Conservation (phyloP, 1,139 yeast species). For the Lodderomyces elongisporus region DNA sequence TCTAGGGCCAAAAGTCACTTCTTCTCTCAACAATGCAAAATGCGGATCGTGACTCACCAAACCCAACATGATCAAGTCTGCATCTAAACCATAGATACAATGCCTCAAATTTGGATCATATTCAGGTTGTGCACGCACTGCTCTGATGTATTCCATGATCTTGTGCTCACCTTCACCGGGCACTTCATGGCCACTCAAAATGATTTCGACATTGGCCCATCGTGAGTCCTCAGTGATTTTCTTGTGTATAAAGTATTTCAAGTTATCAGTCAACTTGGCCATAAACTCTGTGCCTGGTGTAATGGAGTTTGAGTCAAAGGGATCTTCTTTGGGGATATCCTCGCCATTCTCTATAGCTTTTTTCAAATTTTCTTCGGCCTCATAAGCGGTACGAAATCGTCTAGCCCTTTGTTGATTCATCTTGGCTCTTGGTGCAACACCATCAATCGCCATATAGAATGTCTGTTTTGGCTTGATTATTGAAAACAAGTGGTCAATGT, state of each 20-base stretch:
- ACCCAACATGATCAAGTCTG: slow-evolving; percentile 96
- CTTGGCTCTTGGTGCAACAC: slow-evolving; percentile 98
- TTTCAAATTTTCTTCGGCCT: slow-evolving; percentile 72
- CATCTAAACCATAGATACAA: slow-evolving; percentile 96
- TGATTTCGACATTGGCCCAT: slow-evolving; percentile 81
- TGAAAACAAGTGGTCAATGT: slow-evolving; percentile 88
- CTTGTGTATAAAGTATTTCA: slow-evolving; percentile 87
- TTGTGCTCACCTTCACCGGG: slow-evolving; percentile 99
- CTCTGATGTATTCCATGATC: slow-evolving; percentile 89
- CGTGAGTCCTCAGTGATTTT: slow-evolving; percentile 86
- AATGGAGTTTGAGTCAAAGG: slow-evolving; percentile 91
- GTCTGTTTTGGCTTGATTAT: slow-evolving; percentile 82
- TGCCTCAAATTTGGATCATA: slow-evolving; percentile 87
- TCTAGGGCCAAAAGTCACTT: slow-evolving; percentile 79
- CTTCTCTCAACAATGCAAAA: slow-evolving; percentile 91
- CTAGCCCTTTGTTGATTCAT: slow-evolving; percentile 99
- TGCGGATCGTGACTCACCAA: slow-evolving; percentile 96
- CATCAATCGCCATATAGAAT: slow-evolving; percentile 97
- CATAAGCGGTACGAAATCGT: slow-evolving; percentile 92
- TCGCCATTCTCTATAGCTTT: slow-evolving; percentile 62
- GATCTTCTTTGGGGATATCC: slow-evolving; percentile 64
- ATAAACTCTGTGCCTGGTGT: slow-evolving; percentile 99
- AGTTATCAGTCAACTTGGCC: slow-evolving; percentile 80
- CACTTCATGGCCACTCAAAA: slow-evolving; percentile 94
- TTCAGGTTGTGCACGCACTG: slow-evolving; percentile 66